Conservation (phyloP, 805 yeast species). For the Pichia deserticola region DNA sequence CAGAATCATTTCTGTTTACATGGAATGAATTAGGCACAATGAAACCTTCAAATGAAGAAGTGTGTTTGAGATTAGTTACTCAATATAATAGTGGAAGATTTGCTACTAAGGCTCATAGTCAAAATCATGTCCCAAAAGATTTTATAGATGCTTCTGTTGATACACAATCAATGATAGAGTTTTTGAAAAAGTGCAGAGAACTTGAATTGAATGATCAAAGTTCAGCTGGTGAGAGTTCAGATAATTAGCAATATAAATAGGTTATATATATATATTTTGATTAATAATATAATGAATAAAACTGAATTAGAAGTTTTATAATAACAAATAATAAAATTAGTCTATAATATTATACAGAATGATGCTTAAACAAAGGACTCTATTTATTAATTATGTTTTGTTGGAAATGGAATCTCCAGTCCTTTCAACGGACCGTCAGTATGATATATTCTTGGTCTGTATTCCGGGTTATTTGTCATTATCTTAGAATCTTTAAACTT, state of each 20-base stretch:
- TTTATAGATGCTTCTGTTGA: conserved; percentile 77
- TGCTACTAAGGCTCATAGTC: conserved; percentile 76
- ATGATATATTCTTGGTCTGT: conserved; percentile 41
- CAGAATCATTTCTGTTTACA: conserved; percentile 71
- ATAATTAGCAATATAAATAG: neutral
- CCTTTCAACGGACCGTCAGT: conserved; percentile 39
- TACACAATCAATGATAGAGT: conserved; percentile 60
- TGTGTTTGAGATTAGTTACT: conserved; percentile 54
- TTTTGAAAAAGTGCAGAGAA: conserved; percentile 46
- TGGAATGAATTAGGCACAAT: conserved; percentile 68
- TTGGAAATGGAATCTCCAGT: conserved; percentile 35
- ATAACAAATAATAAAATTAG: neutral
- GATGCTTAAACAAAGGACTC: neutral
- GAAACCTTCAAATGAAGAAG: conserved; percentile 27
- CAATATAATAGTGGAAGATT: conserved; percentile 68
- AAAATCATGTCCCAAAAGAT: conserved; percentile 87
- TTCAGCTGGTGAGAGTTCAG: neutral
- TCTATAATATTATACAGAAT: neutral
- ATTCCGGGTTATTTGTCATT: conserved; percentile 37
- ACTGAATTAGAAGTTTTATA: neutral
- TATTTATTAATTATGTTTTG: conserved; percentile 19
- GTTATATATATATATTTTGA: neutral
- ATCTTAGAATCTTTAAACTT: conserved; percentile 45
- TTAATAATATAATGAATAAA: no score
- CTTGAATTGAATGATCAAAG: conserved; percentile 5